Conservation (phyloP, 1,284 basidiomycete genomes). For the Irpex sp. region DNA sequence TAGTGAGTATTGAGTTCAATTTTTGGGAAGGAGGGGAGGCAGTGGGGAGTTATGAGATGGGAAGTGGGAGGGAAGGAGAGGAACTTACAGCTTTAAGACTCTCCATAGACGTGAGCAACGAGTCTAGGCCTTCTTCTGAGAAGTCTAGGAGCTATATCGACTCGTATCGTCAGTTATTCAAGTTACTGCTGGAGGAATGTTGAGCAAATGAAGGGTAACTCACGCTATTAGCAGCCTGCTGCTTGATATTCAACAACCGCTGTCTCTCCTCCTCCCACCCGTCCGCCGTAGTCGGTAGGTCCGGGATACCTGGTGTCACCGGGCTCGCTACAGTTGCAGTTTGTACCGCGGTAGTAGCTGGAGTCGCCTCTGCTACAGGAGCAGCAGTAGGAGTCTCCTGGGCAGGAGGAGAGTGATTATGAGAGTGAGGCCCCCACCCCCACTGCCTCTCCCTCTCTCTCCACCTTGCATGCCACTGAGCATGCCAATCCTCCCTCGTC, state of each 20-base stretch:
- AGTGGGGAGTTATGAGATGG: too few species aligned
- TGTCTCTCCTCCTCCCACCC: constrained; percentile 31
- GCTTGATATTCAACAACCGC: constrained; percentile 40
- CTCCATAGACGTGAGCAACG: constrained; percentile 51
- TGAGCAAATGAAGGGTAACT: constrained; percentile 25
- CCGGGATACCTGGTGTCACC: background rate
- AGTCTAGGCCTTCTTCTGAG: constrained; percentile 68
- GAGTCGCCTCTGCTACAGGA: too few species aligned
- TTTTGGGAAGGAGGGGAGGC: too few species aligned
- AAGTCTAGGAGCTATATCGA: constrained; percentile 60
- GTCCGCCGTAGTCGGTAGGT: constrained; percentile 3
- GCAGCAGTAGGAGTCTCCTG: background rate
- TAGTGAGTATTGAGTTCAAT: background rate
- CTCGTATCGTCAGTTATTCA: too few species aligned
- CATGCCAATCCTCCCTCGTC: background rate
- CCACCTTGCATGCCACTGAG: background rate
- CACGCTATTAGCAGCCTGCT: constrained; percentile 55
- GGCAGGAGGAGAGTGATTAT: background rate
- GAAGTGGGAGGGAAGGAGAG: background rate
- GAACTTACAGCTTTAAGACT: constrained; percentile 54
- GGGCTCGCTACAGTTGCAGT: too few species aligned
- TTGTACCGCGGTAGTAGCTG: too few species aligned
- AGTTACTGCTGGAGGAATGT: too few species aligned
- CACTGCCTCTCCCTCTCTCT: constrained; percentile 1
- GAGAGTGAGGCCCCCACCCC: constrained; percentile 6